Evolutionary conservation across 1,284 basidiomycete genomes (phyloP).

Genomic region (Cryptococcus floricola): DNA sequence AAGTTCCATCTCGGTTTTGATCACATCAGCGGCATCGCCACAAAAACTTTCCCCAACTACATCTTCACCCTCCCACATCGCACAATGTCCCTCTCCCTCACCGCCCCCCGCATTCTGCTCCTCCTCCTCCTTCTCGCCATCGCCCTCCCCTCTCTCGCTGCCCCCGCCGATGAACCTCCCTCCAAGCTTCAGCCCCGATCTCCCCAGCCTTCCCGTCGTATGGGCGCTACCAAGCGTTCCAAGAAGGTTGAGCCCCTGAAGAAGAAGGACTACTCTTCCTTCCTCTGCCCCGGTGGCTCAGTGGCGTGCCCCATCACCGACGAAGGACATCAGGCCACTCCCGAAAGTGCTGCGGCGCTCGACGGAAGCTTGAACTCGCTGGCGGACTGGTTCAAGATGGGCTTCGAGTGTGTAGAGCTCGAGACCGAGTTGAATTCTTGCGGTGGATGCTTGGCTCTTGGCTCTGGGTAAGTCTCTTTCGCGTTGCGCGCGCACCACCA

Average conservation of each 20-base stretch:
- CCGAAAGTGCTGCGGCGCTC: constrained; percentile 26
- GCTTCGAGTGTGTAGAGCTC: constrained; percentile 50
- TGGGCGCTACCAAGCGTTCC: constrained; percentile 37
- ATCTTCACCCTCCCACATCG: constrained; percentile 6
- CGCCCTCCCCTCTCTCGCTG: constrained; percentile 20
- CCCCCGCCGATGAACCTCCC: constrained; percentile 16
- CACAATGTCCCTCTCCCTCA: not conserved
- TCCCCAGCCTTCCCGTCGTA: constrained; percentile 37
- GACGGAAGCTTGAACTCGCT: constrained; percentile 34
- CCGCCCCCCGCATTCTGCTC: constrained; percentile 13
- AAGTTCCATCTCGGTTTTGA: not conserved
- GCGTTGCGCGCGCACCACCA: not conserved
- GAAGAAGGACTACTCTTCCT: constrained; percentile 50
- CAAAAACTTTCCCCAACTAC: not conserved
- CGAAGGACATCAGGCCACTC: constrained; percentile 22
- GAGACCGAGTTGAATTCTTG: constrained; percentile 47
- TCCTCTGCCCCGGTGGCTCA: constrained; percentile 47
- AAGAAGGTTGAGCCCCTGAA: constrained; percentile 32
- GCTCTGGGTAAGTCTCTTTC: constrained; percentile 42
- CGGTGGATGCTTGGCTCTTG: constrained; percentile 48
- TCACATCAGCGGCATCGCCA: not conserved
- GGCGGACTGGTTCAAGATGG: constrained; percentile 50
- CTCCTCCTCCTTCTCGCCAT: constrained; percentile 29
- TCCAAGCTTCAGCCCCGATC: constrained; percentile 37
- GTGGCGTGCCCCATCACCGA: constrained; percentile 44